phyloP scores from a whole-genome alignment of 192 early-diverging fungal genomes.

The Gryganskiella cystojenkinii region DNA sequence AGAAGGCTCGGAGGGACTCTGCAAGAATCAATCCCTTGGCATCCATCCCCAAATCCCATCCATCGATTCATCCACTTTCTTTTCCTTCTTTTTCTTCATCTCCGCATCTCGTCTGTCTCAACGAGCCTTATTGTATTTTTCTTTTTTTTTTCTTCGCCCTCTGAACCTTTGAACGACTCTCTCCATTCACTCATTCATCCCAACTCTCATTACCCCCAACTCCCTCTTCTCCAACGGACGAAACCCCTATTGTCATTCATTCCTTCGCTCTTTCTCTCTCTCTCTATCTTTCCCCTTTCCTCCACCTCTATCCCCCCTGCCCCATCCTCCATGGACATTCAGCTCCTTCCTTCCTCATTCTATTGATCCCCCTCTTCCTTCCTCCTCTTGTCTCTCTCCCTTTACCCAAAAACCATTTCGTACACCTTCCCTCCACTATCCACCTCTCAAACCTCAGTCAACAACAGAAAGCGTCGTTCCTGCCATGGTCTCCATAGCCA shows the following conservation, averaged over 20 bases:
- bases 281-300: neutral
- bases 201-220: neutral
- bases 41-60: too few species aligned
- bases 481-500: conserved; percentile 49
- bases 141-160: too few species aligned
- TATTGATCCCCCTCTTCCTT: neutral
- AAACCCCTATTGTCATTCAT: neutral
- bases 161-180: too few species aligned
- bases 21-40: too few species aligned
- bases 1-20: too few species aligned
- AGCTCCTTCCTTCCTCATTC: neutral
- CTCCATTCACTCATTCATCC: neutral
- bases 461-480: neutral
- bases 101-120: too few species aligned
- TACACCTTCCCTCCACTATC: neutral
- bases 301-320: neutral
- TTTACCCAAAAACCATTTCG: neutral
- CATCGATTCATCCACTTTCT: too few species aligned
- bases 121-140: too few species aligned
- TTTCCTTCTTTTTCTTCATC: neutral
- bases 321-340: neutral
- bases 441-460: neutral
- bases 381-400: neutral
- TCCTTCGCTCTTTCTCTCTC: neutral
- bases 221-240: neutral